Base-by-base conservation (phyloP, 208 protist species). In the Tritrichomonas foetus region DNA sequence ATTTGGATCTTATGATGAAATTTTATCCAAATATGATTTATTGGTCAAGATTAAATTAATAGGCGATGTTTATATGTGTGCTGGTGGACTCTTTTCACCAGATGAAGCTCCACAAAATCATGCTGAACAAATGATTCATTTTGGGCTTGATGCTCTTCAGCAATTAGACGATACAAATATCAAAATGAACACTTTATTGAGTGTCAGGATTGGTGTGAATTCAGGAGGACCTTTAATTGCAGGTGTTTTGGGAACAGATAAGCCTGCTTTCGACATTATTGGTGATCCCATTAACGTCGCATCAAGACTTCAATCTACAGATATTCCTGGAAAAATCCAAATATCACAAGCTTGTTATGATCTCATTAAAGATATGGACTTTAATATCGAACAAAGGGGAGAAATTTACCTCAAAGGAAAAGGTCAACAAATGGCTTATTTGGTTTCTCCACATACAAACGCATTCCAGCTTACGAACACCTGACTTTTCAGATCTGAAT, bases 371-470 rank as follows among this genome's bases (percentile, higher is more conserved):
- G 50, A 82, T 82, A 44, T 25, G 3, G 50, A 82, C 74, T 82
- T 82, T 44, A 82, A 82, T n/a, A n/a, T n/a, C n/a, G n/a, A n/a
- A n/a, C n/a, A n/a, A n/a, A n/a, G n/a, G n/a, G n/a, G n/a, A n/a
- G 74, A 82, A 44, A 36, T 82, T 20, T 47, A 47, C 33, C 74
- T 82, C 11, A 82, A 82, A 36, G 74, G 74, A 50, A 82, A 82
- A 36, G 74, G 74, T 50, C 47, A 82, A 30, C 74, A 82, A 36
- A 82, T 82, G 74, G 41, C 74, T 9, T 82, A 82, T 36, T 50
- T 82, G 50, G 74, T 82, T 75, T 47, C 69, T 47, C 69, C 69
- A 75, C 69, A n/a, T n/a, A n/a, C n/a, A n/a, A n/a, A n/a, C n/a
- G n/a, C n/a, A n/a, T n/a, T n/a, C n/a, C n/a, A n/a, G n/a, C n/a